Evolutionary conservation across 2,329 filamentous ascomycete genomes (phyloP), one percentile per base, ranked within the genome.

Genomic region (Beauveria scarabaeidicola): DNA sequence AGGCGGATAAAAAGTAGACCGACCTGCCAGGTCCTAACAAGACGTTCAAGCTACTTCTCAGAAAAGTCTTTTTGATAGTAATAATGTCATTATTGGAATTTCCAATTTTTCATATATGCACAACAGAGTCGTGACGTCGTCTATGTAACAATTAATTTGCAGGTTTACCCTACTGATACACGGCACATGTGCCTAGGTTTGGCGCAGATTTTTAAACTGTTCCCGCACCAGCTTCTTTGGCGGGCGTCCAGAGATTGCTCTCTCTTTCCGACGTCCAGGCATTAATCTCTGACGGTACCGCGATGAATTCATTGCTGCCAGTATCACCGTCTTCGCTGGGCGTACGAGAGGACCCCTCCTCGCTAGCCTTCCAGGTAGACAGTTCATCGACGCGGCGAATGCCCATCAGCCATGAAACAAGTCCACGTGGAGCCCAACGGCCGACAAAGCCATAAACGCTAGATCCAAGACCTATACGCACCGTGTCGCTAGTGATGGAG

Each of bases 321-420:
- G 59, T 61, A 61, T 75, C 63, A 61, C 69, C 67, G 53, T 70
- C 69, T 17, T 74, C 74, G 53, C 72, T 75, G 21, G 71, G 72
- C 13, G 72, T 70, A 19, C 64, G 64, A 25, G 73, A 70, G 29
- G 73, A 73, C 11, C 70, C 73, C 47, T 73, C 72, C 50, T 71
- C 72, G 5, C 70, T 74, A 17, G 74, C 73, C 68, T 82, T 80
- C 80, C 80, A 83, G 2, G 77, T 70, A 52, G 77, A 78, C 51
- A 85, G 72, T 69, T 84, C 78, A 58, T 83, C 78, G 17, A 87
- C 83, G 60, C 77, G 77, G 62, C 86, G 79, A 61, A 92, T 82
- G 11, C 91, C 91, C 83, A 97, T 88, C 89, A 97, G 96, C 89
- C 90, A 94, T 1, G 86, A 86, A n/a, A 97, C 88, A 17, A 97